phyloP scores from a whole-genome alignment of 495 filamentous ascomycete genomes.

The Aspergillus panamensis region DNA sequence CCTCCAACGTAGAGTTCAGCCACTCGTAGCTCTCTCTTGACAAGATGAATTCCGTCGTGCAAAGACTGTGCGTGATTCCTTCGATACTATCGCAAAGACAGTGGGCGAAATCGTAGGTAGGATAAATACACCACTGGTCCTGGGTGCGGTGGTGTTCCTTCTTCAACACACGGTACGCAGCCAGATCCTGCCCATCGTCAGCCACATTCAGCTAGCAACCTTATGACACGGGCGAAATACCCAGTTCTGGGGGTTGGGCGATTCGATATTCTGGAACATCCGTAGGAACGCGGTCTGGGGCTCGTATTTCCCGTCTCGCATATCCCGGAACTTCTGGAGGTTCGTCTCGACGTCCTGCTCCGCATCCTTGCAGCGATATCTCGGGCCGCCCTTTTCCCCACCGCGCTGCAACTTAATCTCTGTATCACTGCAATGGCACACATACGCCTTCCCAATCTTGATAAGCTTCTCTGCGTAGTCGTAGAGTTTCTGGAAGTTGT shows the following conservation, averaged over 20 bases:
- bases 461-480: slow-evolving; percentile 86
- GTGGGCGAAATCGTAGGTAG: slow-evolving; percentile 89
- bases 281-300: slow-evolving; percentile 82
- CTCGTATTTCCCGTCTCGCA: slow-evolving; percentile 88
- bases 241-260: slow-evolving; percentile 57
- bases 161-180: slow-evolving; percentile 73
- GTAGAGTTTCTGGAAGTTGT: slow-evolving; percentile 85
- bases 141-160: slow-evolving; percentile 70
- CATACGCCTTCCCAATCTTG: slow-evolving; percentile 65
- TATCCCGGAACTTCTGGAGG: slow-evolving; percentile 76
- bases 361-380: slow-evolving; percentile 13
- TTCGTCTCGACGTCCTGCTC: slow-evolving; percentile 58
- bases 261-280: slow-evolving; percentile 70
- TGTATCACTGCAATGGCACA: slow-evolving; percentile 67
- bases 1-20: slow-evolving; percentile 69
- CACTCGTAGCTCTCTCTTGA: slow-evolving; percentile 82
- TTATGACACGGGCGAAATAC: too few relatives aligned
- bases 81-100: slow-evolving; percentile 82
- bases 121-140: slow-evolving; percentile 77
- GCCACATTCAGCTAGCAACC: too few relatives aligned
- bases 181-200: slow-evolving; percentile 53
- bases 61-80: slow-evolving; percentile 82
- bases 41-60: slow-evolving; percentile 80
- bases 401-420: slow-evolving; percentile 86
- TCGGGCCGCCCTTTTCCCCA: slow-evolving; percentile 60